Conservation (phyloP, 305 asterid genomes). For the Euphrasia arctica region DNA sequence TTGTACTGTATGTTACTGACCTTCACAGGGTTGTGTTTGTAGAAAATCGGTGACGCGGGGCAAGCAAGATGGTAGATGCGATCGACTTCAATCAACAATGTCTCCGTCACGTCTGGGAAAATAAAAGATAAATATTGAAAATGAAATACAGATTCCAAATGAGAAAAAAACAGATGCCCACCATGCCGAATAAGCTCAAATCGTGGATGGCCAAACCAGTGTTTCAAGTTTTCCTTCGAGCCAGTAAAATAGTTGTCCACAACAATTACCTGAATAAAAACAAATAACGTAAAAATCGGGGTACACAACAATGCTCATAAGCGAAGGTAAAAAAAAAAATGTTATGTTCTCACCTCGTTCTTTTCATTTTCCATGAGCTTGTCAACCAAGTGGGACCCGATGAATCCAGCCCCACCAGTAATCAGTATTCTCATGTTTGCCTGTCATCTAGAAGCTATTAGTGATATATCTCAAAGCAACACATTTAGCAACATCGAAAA, state of each 20-base stretch:
- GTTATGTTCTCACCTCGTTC: slow-evolving; percentile 48
- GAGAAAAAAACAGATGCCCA: slow-evolving; percentile 29
- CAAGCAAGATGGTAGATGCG: slow-evolving; percentile 95
- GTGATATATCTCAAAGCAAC: not conserved
- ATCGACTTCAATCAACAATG: slow-evolving; percentile 83
- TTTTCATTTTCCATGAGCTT: slow-evolving; percentile 67
- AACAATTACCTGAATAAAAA: slow-evolving; percentile 62
- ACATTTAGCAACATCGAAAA: not conserved
- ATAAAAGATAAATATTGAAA: not conserved
- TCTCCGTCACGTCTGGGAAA: slow-evolving; percentile 75
- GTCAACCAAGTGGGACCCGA: slow-evolving; percentile 77
- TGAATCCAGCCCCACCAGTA: slow-evolving; percentile 83
- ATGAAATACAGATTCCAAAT: not conserved
- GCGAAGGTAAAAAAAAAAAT: not conserved
- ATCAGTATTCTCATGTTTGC: slow-evolving; percentile 77
- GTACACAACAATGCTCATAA: not conserved
- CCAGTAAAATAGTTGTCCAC: slow-evolving; percentile 93
- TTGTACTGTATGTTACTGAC: slow-evolving; percentile 32
- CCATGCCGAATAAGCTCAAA: slow-evolving; percentile 95
- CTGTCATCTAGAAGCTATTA: slow-evolving; percentile 29
- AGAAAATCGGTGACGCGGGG: slow-evolving; percentile 94
- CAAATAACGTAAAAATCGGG: not conserved
- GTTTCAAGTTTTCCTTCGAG: slow-evolving; percentile 78
- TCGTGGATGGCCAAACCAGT: slow-evolving; percentile 94
- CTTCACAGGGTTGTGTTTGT: slow-evolving; percentile 94